Base-by-base conservation (phyloP, 2,329 filamentous ascomycete species). In the Simplicillium aogashimaense region DNA sequence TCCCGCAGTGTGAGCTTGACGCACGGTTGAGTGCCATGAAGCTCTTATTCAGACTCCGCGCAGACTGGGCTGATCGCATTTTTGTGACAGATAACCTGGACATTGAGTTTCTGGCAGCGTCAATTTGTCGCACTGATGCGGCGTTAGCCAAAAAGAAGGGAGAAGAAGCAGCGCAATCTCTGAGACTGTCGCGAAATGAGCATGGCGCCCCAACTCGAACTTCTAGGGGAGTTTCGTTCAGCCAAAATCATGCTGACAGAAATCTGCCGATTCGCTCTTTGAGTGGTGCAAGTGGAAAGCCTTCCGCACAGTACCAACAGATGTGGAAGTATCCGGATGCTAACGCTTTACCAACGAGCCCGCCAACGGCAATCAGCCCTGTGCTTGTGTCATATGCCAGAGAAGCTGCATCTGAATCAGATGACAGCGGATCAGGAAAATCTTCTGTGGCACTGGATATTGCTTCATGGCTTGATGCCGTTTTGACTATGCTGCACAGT, bases 41-140 rank as follows among this genome's bases (percentile, higher is more conserved):
- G 52, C 63, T 90, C 34, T 66, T 95, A 2, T 90, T 94, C 55
- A 78, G 89, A 34, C 65, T 95, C 25, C 77, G 89, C 43, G 86
- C 87, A 16, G 87, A 95, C 59, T 86, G 83, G 56, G 78, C 83
- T 9, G 78, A 89, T 48, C 75, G 81, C 35, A 73, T 95, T 4
- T 86, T 83, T 43, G 66, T 95, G 39, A 78, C 78, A 7, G 63
- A 75, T 29, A 74, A 77, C 25, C 77, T 82, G 2, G 86, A 94
- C 55, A 83, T 79, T 20, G 77, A 82, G 47, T 78, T 77, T 39
- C 66, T 95, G 17, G 86, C 88, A 20, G 72, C 78, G 13, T 72
- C 81, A 7, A 65, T 95, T 9, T 82, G 78, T 49, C 79, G 87
- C 30, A 79, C 74, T 0, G 71, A 75, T 44, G 64, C 66, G 13